A percentile compares a stretch with the other conserved stretches of the same genome.
phyloP scores from a whole-genome alignment of 2,329 filamentous ascomycete species.

The Colletotrichum tofieldiae region DNA sequence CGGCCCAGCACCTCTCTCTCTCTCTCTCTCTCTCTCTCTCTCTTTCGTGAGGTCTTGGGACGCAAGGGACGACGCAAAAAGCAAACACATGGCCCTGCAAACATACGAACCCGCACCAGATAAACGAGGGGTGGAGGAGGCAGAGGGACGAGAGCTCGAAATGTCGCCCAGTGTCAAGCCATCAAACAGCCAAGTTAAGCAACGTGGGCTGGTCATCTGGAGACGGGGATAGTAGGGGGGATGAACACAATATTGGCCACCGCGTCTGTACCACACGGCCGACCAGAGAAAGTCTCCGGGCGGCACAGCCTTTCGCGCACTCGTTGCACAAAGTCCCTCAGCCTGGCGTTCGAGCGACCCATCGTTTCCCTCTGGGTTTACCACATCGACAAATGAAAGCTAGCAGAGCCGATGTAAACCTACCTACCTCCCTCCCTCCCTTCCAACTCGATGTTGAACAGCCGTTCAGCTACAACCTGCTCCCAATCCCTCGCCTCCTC shows the following conservation, averaged over 20 bases:
- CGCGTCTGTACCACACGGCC: background rate
- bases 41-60: background rate
- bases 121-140: background rate
- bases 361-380: background rate
- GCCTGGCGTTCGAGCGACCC: background rate
- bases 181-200: background rate
- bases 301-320: background rate
- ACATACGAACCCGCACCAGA: background rate
- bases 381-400: background rate
- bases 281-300: background rate
- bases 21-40: no score
- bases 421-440: background rate
- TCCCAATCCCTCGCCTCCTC: background rate
- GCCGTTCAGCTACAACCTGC: background rate
- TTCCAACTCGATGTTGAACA: background rate
- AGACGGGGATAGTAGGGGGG: background rate
- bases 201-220: background rate
- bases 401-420: background rate
- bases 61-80: background rate
- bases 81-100: background rate
- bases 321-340: background rate
- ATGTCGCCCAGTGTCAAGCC: background rate
- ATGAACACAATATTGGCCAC: no score
- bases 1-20: background rate
- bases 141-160: background rate